phyloP scores from a whole-genome alignment of 805 yeast species.

The Zygosaccharomyces lentus region DNA sequence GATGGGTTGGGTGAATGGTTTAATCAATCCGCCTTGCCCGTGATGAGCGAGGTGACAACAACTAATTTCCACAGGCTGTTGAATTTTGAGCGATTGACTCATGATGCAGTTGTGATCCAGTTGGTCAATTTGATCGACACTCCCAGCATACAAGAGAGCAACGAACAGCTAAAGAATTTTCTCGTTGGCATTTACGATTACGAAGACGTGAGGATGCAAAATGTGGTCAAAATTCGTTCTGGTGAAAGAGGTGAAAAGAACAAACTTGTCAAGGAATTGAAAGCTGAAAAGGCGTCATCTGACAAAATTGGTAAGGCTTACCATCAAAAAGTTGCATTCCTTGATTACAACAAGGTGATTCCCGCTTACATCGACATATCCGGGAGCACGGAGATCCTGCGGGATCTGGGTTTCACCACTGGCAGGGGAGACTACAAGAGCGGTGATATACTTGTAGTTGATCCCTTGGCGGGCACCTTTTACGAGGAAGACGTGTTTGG shows the following conservation, averaged over 20 bases:
- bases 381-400: slow-evolving; percentile 32
- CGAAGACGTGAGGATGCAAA: slow-evolving; percentile 41
- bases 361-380: slow-evolving; percentile 51
- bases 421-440: slow-evolving; percentile 31
- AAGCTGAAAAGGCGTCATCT: slow-evolving; percentile 41
- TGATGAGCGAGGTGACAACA: slow-evolving; percentile 49
- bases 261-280: slow-evolving; percentile 42
- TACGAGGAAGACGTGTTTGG: slow-evolving; percentile 39
- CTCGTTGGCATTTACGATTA: slow-evolving; percentile 45
- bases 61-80: slow-evolving; percentile 20
- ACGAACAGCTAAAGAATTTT: slow-evolving; percentile 21
- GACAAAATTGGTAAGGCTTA: slow-evolving; percentile 44
- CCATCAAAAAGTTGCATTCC: slow-evolving; percentile 46
- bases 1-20: slow-evolving; percentile 49
- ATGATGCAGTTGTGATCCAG: slow-evolving; percentile 22
- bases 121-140: slow-evolving; percentile 24
- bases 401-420: slow-evolving; percentile 19
- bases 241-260: slow-evolving; percentile 41
- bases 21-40: slow-evolving; percentile 45
- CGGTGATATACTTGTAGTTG: slow-evolving; percentile 58
- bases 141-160: slow-evolving; percentile 21
- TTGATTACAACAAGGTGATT: slow-evolving; percentile 41
- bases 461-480: slow-evolving; percentile 34
- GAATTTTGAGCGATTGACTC: slow-evolving; percentile 16
- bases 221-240: slow-evolving; percentile 37